Percentiles rank a stretch among this genome's conserved stretches.
phyloP scores from a whole-genome alignment of 106 monocot genomes.

The Vanilla planifolia region DNA sequence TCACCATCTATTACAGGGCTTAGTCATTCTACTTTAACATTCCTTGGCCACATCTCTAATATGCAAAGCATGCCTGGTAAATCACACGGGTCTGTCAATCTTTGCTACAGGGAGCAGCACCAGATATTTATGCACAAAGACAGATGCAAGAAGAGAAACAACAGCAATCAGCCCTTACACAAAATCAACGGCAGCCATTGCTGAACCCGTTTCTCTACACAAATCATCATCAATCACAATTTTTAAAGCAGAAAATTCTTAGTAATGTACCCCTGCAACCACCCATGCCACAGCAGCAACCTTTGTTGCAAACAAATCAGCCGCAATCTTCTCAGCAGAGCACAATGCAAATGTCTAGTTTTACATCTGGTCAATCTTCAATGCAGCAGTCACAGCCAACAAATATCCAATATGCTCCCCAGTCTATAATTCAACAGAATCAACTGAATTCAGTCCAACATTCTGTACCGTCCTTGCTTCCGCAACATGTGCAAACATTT shows the following conservation, averaged over 20 bases:
- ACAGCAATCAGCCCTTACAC: conserved; percentile 34
- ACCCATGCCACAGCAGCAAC: conserved; percentile 45
- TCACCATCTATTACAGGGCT: conserved; percentile 44
- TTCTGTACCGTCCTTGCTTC: conserved; percentile 37
- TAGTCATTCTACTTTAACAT: conserved; percentile 40
- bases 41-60: conserved; percentile 36
- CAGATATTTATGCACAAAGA: conserved; percentile 69
- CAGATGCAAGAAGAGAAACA: conserved; percentile 48
- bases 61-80: conserved; percentile 51
- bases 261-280: conserved; percentile 35
- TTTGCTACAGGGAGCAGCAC: conserved; percentile 21
- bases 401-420: conserved; percentile 36
- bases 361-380: conserved; percentile 37
- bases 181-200: conserved; percentile 45
- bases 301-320: conserved; percentile 42
- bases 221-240: conserved; percentile 43
- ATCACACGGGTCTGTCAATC: conserved; percentile 31
- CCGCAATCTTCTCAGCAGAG: conserved; percentile 47
- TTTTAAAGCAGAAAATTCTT: conserved; percentile 44
- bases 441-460: conserved; percentile 57
- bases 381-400: conserved; percentile 45
- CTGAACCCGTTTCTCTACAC: conserved; percentile 50
- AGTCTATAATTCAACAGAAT: conserved; percentile 47
- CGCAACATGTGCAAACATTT: conserved; percentile 40
- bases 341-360: conserved; percentile 45